Evolutionary conservation across 148 eudicot genomes (phyloP), one percentile per base, ranked within the genome.

Genomic region (Vaccinium myrtillus): DNA sequence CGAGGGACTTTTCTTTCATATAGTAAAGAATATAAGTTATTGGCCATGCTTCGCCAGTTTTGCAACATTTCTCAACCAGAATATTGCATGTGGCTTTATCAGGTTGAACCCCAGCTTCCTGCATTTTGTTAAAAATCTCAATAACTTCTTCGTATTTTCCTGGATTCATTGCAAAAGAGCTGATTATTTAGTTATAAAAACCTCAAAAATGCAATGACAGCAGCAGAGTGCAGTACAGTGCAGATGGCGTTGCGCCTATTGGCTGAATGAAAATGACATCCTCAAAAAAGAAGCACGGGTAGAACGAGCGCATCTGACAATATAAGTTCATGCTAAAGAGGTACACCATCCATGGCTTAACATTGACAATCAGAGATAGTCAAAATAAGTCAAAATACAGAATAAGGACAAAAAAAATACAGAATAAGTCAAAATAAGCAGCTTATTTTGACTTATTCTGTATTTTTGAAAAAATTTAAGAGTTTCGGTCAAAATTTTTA

Each of bases 81-180:
- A 94, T 95, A 85, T 95, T 95, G 88, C 98, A 95, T 48, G 94
- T 86, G 50, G 98, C 94, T 88, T 95, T 95, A 86, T 95, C 98
- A 82, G 98, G 98, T 59, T 83, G 92, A 58, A 89, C 93, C 49
- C 93, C 94, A 71, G 94, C 91, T 25, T 92, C 97, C 91, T 91
- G 95, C 98, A 93, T 94, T 87, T 88, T 94, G 81, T 70, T 77
- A 75, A 95, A 94, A 67, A 95, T 89, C 85, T 92, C 94, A 69
- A 95, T 74, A 82, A 90, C 94, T 86, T 90, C 89, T 78, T 82
- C 76, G 85, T 82, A 90, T 86, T 93, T 95, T 4, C 98, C 97
- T 95, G 39, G 92, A 87, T 18, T 19, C 87, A 70, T 49, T 7
- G 49, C 25, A 59, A 71, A 80, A n/a, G 30, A 49, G 78, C 80